Percentiles rank a stretch among this genome's conserved stretches.
phyloP scores from a whole-genome alignment of 768 basidiomycete genomes.

The Collybia sp. region DNA sequence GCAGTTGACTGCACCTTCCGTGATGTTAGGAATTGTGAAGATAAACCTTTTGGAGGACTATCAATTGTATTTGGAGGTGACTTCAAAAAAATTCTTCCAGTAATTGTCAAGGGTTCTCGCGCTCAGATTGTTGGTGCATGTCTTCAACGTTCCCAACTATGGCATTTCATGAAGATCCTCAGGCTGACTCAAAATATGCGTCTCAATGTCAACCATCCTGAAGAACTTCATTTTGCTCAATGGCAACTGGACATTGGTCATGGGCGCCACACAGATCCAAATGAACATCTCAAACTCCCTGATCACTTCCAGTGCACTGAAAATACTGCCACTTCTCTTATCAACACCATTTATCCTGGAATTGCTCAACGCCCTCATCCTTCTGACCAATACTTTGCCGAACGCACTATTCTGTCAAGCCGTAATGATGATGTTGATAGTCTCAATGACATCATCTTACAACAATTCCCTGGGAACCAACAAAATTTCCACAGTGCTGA shows the following conservation, averaged over 20 bases:
- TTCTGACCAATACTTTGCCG: conserved; percentile 23
- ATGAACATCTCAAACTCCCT: conserved; percentile 2
- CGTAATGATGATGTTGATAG: conserved; percentile 28
- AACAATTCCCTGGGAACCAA: conserved; percentile 16
- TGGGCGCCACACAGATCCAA: conserved; percentile 5
- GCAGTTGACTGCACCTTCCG: conserved; percentile 31
- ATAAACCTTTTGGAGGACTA: conserved; percentile 37
- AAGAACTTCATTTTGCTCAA: conserved; percentile 20
- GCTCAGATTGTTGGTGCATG: conserved; percentile 33
- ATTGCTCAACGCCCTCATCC: not conserved
- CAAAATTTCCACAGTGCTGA: conserved; percentile 22
- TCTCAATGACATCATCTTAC: conserved; percentile 21
- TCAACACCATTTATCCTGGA: conserved; percentile 17
- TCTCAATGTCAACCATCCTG: conserved; percentile 11
- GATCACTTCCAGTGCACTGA: conserved; percentile 4
- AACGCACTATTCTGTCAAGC: conserved; percentile 27
- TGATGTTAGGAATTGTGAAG: conserved; percentile 23
- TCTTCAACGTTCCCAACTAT: conserved; percentile 31
- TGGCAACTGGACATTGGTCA: conserved; percentile 15
- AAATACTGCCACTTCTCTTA: conserved; percentile 23
- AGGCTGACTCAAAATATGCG: conserved; percentile 36
- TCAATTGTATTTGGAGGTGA: conserved; percentile 45
- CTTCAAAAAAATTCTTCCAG: conserved; percentile 42
- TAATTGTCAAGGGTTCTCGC: conserved; percentile 30
- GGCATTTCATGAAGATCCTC: conserved; percentile 26